These are phyloP conservation scores for Dothideomycetes sp. DNA, from an alignment of 2,329 filamentous ascomycete genomes.

Conservation along the genomic window DNA sequence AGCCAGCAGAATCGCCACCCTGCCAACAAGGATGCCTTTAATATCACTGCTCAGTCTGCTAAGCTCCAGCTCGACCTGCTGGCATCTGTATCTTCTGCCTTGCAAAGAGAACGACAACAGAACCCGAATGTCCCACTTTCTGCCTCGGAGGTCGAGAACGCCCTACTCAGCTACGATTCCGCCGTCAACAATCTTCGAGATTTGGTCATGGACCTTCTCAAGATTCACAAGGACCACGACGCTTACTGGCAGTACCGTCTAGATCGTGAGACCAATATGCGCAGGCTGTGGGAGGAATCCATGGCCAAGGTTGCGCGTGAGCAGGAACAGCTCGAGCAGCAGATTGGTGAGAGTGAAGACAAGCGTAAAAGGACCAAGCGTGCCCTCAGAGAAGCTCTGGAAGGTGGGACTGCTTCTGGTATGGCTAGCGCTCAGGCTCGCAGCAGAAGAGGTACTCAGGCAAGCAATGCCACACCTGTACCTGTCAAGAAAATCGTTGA, in stretches of 20 bases:
- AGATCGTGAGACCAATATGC: conserved; percentile 81
- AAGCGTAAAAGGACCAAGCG: conserved; percentile 85
- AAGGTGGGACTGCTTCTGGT: conserved; percentile 31
- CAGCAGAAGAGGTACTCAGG: conserved; percentile 9
- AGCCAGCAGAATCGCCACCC: conserved; percentile 64
- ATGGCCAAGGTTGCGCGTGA: conserved; percentile 95
- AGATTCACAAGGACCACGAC: conserved; percentile 88
- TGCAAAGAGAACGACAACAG: conserved; percentile 58
- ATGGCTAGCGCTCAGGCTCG: conserved; percentile 9
- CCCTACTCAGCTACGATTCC: conserved; percentile 74
- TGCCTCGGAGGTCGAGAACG: conserved; percentile 65
- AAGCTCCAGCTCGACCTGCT: conserved; percentile 87
- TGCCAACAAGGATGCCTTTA: conserved; percentile 83
- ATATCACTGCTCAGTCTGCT: conserved; percentile 92
- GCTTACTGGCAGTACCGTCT: conserved; percentile 94
- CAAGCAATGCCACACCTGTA: conserved; percentile 1
- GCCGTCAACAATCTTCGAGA: conserved; percentile 80
- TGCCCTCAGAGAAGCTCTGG: conserved; percentile 75
- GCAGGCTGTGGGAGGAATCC: conserved; percentile 96
- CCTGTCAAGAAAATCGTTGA: conserved; percentile 6
- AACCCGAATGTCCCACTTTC: conserved; percentile 64
- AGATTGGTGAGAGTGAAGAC: conserved; percentile 78
- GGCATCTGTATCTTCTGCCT: conserved; percentile 70
- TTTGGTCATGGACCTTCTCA: conserved; percentile 74
- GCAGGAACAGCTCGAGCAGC: conserved; percentile 81